These are phyloP conservation scores for Pyrenophora teres DNA, from an alignment of 2,329 filamentous ascomycete species.

Conservation along the genomic window DNA sequence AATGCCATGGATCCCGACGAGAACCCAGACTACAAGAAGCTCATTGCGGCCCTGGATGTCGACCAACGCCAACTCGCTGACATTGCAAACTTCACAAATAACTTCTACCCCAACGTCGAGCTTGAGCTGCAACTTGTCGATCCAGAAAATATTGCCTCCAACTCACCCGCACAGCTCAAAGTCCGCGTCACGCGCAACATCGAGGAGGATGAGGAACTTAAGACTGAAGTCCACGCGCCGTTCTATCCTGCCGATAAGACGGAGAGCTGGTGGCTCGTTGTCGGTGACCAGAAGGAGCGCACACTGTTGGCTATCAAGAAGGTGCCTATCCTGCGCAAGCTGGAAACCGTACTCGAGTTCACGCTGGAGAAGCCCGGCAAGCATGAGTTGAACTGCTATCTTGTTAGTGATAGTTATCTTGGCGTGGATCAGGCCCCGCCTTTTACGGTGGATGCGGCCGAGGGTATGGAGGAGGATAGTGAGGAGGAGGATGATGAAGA, in stretches of 20 bases:
- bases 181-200: slow-evolving; percentile 85
- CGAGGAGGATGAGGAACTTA: slow-evolving; percentile 71
- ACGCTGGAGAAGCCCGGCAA: slow-evolving; percentile 82
- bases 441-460: slow-evolving; percentile 82
- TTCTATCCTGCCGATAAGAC: slow-evolving; percentile 92
- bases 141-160: slow-evolving; percentile 76
- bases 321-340: slow-evolving; percentile 78
- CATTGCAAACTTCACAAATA: slow-evolving; percentile 93
- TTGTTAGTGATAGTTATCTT: slow-evolving; percentile 97
- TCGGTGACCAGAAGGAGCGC: slow-evolving; percentile 89
- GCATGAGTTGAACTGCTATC: slow-evolving; percentile 85
- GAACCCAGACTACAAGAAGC: slow-evolving; percentile 76
- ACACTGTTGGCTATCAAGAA: slow-evolving; percentile 91
- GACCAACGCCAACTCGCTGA: slow-evolving; percentile 81
- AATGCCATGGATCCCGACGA: slow-evolving; percentile 97
- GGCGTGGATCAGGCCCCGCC: slow-evolving; percentile 95
- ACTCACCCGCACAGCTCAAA: slow-evolving; percentile 79
- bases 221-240: slow-evolving; percentile 87
- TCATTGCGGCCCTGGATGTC: slow-evolving; percentile 79
- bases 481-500: slow-evolving; percentile 71
- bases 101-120: slow-evolving; percentile 93
- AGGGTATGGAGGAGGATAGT: slow-evolving; percentile 94
- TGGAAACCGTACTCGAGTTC: slow-evolving; percentile 84
- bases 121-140: slow-evolving; percentile 87
- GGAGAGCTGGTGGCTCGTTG: slow-evolving; percentile 98